Percentiles rank a stretch among this genome's conserved stretches.
phyloP scores from a whole-genome alignment of 345 rosid genomes.

The Bruguiera sexangula region DNA sequence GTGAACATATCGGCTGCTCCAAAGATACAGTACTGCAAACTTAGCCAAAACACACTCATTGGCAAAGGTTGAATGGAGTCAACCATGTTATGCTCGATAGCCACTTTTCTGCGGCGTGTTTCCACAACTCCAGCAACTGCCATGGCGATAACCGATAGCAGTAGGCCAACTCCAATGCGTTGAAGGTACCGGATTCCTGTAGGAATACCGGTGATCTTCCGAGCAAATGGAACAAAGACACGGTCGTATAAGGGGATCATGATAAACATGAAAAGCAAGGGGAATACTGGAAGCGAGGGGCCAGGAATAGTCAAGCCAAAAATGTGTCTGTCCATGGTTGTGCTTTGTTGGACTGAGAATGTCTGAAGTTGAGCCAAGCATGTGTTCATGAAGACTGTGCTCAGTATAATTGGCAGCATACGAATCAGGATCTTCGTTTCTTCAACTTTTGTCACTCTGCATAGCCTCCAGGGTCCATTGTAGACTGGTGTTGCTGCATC shows the following conservation, averaged over 20 bases:
- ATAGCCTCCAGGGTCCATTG: constrained; percentile 44
- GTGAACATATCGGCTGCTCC: constrained; percentile 69
- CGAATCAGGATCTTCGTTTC: constrained; percentile 57
- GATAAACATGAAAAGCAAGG: constrained; percentile 45
- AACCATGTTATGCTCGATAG: constrained; percentile 44
- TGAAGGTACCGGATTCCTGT: constrained; percentile 56
- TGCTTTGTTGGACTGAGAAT: constrained; percentile 56
- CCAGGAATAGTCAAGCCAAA: constrained; percentile 47
- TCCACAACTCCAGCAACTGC: constrained; percentile 55
- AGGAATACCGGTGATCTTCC: constrained; percentile 49
- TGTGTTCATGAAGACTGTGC: constrained; percentile 67
- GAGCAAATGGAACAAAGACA: constrained; percentile 48
- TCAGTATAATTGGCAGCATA: constrained; percentile 51
- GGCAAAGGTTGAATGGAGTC: constrained; percentile 48
- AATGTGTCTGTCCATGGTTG: constrained; percentile 47
- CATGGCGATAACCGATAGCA: constrained; percentile 55
- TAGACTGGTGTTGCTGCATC: constrained; percentile 19
- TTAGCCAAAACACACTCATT: constrained; percentile 57
- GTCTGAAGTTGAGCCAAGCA: constrained; percentile 71
- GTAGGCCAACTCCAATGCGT: constrained; percentile 48
- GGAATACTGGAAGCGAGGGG: constrained; percentile 54
- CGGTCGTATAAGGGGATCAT: constrained; percentile 51
- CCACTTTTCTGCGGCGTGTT: constrained; percentile 43
- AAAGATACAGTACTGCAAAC: constrained; percentile 46
- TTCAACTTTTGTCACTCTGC: constrained; percentile 63